Evolutionary conservation across 352 stramenopile genomes (phyloP).

Genomic region (Thalassiosira pacifica): DNA sequence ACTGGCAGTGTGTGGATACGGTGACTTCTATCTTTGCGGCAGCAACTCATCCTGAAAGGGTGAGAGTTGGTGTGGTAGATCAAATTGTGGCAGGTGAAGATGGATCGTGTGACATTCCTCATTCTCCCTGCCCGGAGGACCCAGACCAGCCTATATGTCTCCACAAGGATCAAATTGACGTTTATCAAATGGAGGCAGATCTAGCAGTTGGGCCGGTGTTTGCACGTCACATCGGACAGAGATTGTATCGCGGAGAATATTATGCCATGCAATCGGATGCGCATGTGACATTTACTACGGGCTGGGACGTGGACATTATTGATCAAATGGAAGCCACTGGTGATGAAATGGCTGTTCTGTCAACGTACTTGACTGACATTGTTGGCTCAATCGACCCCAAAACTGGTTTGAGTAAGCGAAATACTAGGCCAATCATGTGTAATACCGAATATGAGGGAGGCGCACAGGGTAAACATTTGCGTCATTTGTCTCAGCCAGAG

Average conservation of each 20-base stretch:
- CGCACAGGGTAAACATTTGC: conserved; percentile 59
- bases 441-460: conserved; percentile 75
- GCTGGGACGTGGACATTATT: conserved; percentile 71
- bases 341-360: conserved; percentile 82
- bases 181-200: conserved; percentile 85
- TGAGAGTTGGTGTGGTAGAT: conserved; percentile 85
- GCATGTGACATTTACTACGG: conserved; percentile 55
- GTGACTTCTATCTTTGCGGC: conserved; percentile 81
- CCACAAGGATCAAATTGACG: conserved; percentile 84
- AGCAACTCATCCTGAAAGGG: conserved; percentile 75
- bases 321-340: conserved; percentile 64
- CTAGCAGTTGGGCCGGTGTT: conserved; percentile 87
- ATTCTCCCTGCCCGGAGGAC: conserved; percentile 49
- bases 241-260: conserved; percentile 88
- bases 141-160: conserved; percentile 85
- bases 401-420: conserved; percentile 44
- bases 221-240: conserved; percentile 87
- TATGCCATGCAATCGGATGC: conserved; percentile 89
- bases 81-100: conserved; percentile 86
- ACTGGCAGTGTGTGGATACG: conserved; percentile 87
- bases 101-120: conserved; percentile 62
- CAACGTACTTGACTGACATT: conserved; percentile 81
- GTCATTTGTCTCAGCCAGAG: conserved; percentile 75
- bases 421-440: conserved; percentile 83
- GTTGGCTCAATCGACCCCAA: conserved; percentile 62